Evolutionary conservation across 148 eudicot species (phyloP).

Genomic region (Camellia granthamiana): DNA sequence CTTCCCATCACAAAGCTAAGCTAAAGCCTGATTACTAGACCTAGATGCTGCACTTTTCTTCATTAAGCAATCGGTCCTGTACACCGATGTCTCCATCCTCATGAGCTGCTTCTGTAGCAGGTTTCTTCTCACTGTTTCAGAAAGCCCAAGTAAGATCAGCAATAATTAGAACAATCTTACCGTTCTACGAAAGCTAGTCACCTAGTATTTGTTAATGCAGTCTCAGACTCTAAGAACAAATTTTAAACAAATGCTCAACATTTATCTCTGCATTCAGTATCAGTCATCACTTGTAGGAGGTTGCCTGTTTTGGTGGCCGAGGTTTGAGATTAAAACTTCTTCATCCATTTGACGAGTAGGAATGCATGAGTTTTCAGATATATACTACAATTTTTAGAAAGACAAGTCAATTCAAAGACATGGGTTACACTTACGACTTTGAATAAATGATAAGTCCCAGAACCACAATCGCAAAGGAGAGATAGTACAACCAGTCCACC

Average conservation of each 20-base stretch:
- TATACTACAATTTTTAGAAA: neutral
- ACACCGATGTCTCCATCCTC: conserved; percentile 19
- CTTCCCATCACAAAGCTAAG: neutral
- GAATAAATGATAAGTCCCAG: conserved; percentile 69
- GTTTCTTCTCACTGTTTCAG: conserved; percentile 28
- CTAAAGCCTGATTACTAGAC: conserved; percentile 11
- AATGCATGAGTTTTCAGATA: neutral
- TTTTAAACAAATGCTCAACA: too few relatives aligned
- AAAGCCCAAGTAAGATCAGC: neutral
- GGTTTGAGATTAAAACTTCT: too few relatives aligned
- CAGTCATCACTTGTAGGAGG: too few relatives aligned
- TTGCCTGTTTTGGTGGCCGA: too few relatives aligned
- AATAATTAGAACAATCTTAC: neutral
- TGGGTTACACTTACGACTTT: conserved; percentile 35
- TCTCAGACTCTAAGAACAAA: too few relatives aligned
- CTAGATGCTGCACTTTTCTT: conserved; percentile 29
- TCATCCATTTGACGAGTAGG: too few relatives aligned
- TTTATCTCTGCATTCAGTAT: too few relatives aligned
- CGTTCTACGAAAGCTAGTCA: too few relatives aligned
- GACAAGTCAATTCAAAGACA: neutral
- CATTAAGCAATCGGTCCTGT: conserved; percentile 27
- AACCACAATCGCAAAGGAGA: conserved; percentile 62
- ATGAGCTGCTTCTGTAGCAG: neutral
- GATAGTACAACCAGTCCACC: conserved; percentile 78
- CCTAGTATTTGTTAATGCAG: too few relatives aligned